Base-by-base conservation (phyloP, 495 filamentous ascomycete genomes). In the Aspergillus asperescens region DNA sequence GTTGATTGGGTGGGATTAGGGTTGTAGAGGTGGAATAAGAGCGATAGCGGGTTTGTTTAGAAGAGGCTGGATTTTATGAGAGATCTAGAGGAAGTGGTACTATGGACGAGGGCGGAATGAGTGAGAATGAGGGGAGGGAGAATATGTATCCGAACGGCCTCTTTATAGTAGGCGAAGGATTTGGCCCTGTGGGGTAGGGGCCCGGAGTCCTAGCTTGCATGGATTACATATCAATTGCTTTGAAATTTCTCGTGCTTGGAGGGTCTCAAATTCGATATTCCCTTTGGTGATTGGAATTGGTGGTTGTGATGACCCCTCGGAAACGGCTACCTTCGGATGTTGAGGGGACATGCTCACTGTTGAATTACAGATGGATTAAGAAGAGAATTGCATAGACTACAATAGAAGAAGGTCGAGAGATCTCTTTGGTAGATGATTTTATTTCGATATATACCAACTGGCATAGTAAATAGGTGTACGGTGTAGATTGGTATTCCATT, bases 241-340 rank as follows among this genome's bases (percentile, higher is more conserved):
- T 51, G 43, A 24, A n/a, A n/a, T n/a, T n/a, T n/a, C n/a, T n/a
- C n/a, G n/a, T n/a, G n/a, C n/a, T 28, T 28, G 5, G 9, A 38
- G 35, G 18, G n/a, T 16, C 8, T 35, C 7, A 35, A 35, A 5
- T 16, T 35, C 32, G 32, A 41, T 25, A 12, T 35, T 12, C 7
- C 7, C 12, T 6, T 20, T 35, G 13, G 8, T 40, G 39, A 7
- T n/a, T 50, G 48, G 49, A 52, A 40, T 24, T 34, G 13, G n/a
- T n/a, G n/a, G n/a, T 52, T 45, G 40, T 29, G 50, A 25, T 16
- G n/a, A 7, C 13, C 29, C 9, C 27, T 52, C 50, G 39, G 49
- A 35, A 39, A 23, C 48, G 48, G 48, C 16, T 51, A 46, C 1
- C n/a, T 9, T 52, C 50, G 50, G 50, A 45, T 39, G 10, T 46